Percentiles rank a stretch among this genome's conserved stretches.
Evolutionary conservation across 208 protist genomes (phyloP).

Genomic region (Porcisia deanei): DNA sequence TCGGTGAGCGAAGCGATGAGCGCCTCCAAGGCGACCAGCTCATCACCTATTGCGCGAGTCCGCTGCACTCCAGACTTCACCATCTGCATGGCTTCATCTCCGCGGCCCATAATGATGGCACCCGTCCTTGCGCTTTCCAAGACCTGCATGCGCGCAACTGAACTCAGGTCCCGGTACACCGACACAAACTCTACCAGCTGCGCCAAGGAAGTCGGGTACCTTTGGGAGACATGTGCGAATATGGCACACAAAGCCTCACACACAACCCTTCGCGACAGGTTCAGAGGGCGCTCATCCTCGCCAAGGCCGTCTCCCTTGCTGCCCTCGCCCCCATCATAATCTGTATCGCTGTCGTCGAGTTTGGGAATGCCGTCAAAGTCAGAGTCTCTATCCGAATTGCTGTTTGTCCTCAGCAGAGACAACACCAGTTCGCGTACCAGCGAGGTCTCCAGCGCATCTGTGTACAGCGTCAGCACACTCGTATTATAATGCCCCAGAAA

Average conservation of each 20-base stretch:
- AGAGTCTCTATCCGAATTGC: not conserved
- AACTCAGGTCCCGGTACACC: constrained; percentile 25
- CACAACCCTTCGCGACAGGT: constrained; percentile 7
- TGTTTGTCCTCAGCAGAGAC: constrained; percentile 26
- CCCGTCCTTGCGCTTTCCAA: constrained; percentile 27
- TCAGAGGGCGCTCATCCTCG: constrained; percentile 16
- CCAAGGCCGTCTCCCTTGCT: not conserved
- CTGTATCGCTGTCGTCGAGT: constrained; percentile 19
- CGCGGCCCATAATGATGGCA: constrained; percentile 28
- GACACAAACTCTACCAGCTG: constrained; percentile 24
- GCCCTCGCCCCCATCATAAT: not conserved
- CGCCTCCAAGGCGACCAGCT: constrained; percentile 37
- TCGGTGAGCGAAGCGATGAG: constrained; percentile 29
- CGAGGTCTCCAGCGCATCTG: constrained; percentile 16
- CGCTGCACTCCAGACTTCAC: constrained; percentile 39
- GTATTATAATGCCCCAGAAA: constrained; percentile 32
- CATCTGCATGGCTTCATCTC: constrained; percentile 47
- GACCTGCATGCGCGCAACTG: constrained; percentile 18
- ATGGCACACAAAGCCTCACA: constrained; percentile 26
- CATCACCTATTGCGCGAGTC: constrained; percentile 35
- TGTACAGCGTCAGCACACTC: constrained; percentile 35
- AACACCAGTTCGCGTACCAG: constrained; percentile 49
- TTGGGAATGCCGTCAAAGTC: constrained; percentile 17
- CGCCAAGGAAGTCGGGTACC: constrained; percentile 32
- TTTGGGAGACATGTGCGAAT: constrained; percentile 17